Conservation (phyloP, 768 basidiomycete species). For the Ephemerocybe angulata region DNA sequence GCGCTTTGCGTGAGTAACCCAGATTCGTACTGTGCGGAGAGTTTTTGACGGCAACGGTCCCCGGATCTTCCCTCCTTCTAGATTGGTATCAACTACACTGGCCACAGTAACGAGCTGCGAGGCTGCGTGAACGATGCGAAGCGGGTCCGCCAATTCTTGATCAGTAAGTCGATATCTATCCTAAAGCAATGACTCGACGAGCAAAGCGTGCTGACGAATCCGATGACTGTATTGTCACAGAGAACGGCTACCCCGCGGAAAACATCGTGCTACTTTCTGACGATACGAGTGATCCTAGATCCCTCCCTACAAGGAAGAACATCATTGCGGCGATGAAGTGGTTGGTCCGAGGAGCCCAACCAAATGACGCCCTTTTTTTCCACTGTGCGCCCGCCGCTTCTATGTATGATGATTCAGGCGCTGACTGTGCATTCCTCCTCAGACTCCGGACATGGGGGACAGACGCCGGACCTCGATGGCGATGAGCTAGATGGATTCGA, state of each 20-base stretch:
- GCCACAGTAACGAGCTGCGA: conserved; percentile 56
- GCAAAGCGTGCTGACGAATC: conserved; percentile 12
- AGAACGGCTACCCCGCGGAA: conserved; percentile 49
- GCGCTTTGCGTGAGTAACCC: conserved; percentile 66
- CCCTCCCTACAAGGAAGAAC: conserved; percentile 44
- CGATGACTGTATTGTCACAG: conserved; percentile 9
- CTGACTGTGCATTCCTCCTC: background rate
- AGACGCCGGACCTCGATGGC: conserved; percentile 71
- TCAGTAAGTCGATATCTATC: too few relatives aligned
- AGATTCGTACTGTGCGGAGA: background rate
- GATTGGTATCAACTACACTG: conserved; percentile 81
- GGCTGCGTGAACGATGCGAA: conserved; percentile 83
- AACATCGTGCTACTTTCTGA: conserved; percentile 74
- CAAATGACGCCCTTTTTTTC: conserved; percentile 74
- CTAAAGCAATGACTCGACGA: too few relatives aligned
- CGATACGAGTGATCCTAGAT: conserved; percentile 40
- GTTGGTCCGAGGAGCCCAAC: conserved; percentile 64
- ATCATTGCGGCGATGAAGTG: conserved; percentile 49
- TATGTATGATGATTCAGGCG: background rate
- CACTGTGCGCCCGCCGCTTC: conserved; percentile 46
- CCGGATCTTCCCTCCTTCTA: conserved; percentile 19
- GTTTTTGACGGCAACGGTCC: background rate
- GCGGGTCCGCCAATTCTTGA: conserved; percentile 66
- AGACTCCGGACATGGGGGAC: conserved; percentile 97
- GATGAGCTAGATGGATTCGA: conserved; percentile 80